Evolutionary conservation across 352 stramenopile genomes (phyloP), one percentile per base, ranked within the genome.

Genomic region (Phytophthora citricola): DNA sequence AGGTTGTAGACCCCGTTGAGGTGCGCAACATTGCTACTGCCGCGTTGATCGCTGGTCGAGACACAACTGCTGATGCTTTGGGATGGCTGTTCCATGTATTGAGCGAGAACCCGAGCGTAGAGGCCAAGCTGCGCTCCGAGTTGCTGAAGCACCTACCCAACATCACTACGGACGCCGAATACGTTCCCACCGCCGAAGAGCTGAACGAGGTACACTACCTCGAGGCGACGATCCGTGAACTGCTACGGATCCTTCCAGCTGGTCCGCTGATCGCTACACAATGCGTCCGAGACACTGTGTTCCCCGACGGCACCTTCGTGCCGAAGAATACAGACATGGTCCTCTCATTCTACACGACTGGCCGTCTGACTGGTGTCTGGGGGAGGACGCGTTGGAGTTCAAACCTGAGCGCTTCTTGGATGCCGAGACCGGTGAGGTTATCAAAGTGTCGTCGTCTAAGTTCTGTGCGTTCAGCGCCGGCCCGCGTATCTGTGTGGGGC

Each of bases 11-110:
- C 44, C 58, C 71, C 12, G 69, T 78, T n/a, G 76, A 82, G 39
- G 57, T 94, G 31, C 80, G 84, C 26, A 77, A 91, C 63, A 83
- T 94, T 46, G 76, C 85, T n/a, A 70, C 91, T 9, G 78, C 66
- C 12, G 71, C 91, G 10, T 66, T 94, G 11, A 71, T 91, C 32
- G 87, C 83, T 51, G 87, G 87, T 15, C 71, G 82, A 31, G 85
- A 93, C 64, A 93, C 87, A 24, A 92, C 86, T 1, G 83, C 81
- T 3, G 68, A 80, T 57, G 78, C 83, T 8, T 53, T 95, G n/a
- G 64, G 69, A 4, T 94, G 88, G 88, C 61, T 89, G 7, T 56
- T 94, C 22, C 75, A 89, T 58, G 64, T 91, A 53, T 53, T 93
- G 40, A 73, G 63, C 10, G 68, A 79, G 27, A 63, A 93, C 56